Evolutionary conservation across 768 basidiomycete species (phyloP).

Genomic region (Leccinellum albellum): DNA sequence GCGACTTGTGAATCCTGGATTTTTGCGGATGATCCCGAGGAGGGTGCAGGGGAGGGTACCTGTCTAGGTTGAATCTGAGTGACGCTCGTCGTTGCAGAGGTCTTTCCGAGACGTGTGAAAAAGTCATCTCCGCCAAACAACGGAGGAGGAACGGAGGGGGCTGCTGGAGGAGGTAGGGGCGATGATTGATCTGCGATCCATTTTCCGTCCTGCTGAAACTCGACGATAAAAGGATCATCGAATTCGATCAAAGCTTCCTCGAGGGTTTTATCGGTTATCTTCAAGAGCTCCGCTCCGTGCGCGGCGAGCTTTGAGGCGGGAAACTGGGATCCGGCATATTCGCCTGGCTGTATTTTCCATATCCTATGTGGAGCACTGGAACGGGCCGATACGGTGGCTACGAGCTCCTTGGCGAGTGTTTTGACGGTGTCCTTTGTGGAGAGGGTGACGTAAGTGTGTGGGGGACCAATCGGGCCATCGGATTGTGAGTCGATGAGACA

Average conservation of each 20-base stretch:
- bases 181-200: constrained; percentile 51
- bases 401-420: constrained; percentile 40
- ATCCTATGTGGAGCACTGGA: constrained; percentile 47
- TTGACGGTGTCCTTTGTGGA: constrained; percentile 51
- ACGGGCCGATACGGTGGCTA: constrained; percentile 34
- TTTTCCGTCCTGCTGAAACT: constrained; percentile 54
- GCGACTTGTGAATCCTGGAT: constrained; percentile 22
- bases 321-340: constrained; percentile 31
- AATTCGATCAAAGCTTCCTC: constrained; percentile 56
- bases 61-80: constrained; percentile 24
- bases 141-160: constrained; percentile 37
- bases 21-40: constrained; percentile 21
- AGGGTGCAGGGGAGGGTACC: constrained; percentile 20
- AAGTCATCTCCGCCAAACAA: constrained; percentile 57
- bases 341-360: constrained; percentile 53
- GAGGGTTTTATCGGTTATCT: constrained; percentile 43
- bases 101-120: constrained; percentile 44
- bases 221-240: constrained; percentile 75
- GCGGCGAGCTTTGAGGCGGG: constrained; percentile 25
- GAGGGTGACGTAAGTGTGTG: constrained; percentile 40
- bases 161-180: constrained; percentile 3
- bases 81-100: constrained; percentile 19
- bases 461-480: constrained; percentile 26
- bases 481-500: constrained; percentile 34
- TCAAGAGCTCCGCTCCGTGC: constrained; percentile 39